A percentile compares a stretch with the other conserved stretches of the same genome.
These are phyloP conservation scores for Cyberlindnera euphorbiiphila DNA, from an alignment of 805 yeast species.

Conservation along the genomic window DNA sequence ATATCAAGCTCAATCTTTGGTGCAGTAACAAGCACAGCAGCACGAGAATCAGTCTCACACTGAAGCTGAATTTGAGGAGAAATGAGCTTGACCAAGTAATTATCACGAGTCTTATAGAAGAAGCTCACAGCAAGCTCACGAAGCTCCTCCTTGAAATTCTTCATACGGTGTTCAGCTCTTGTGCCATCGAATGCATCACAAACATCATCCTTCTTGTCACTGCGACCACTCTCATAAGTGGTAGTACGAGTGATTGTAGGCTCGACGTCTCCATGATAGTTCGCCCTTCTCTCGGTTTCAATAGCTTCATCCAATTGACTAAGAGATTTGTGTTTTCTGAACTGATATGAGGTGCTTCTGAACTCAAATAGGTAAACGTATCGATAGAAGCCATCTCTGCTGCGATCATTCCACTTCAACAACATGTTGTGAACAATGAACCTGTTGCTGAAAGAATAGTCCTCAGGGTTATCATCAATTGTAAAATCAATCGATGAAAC, in stretches of 20 bases:
- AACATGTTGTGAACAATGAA: constrained; percentile 70
- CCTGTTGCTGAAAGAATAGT: constrained; percentile 42
- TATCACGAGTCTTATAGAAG: constrained; percentile 40
- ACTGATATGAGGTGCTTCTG: constrained; percentile 40
- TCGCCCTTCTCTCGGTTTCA: constrained; percentile 29
- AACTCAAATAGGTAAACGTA: constrained; percentile 50
- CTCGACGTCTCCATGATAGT: constrained; percentile 11
- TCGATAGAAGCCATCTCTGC: constrained; percentile 59
- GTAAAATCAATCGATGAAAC: constrained; percentile 13
- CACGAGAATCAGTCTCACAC: constrained; percentile 45
- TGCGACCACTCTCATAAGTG: constrained; percentile 17
- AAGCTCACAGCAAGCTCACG: constrained; percentile 35
- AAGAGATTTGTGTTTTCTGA: constrained; percentile 46
- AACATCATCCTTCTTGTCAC: constrained; percentile 8
- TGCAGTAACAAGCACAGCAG: constrained; percentile 67
- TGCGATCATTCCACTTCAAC: constrained; percentile 72
- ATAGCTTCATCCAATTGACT: constrained; percentile 49
- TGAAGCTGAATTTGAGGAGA: constrained; percentile 82
- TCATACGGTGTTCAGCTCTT: constrained; percentile 31
- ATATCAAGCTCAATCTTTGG: constrained; percentile 68
- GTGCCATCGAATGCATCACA: constrained; percentile 13
- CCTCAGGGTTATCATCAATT: constrained; percentile 16
- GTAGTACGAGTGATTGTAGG: constrained; percentile 19
- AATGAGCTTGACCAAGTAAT: constrained; percentile 62
- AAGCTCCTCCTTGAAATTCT: constrained; percentile 51